Base-by-base conservation (phyloP, 352 stramenopile genomes). In the Phytophthora foliorum region DNA sequence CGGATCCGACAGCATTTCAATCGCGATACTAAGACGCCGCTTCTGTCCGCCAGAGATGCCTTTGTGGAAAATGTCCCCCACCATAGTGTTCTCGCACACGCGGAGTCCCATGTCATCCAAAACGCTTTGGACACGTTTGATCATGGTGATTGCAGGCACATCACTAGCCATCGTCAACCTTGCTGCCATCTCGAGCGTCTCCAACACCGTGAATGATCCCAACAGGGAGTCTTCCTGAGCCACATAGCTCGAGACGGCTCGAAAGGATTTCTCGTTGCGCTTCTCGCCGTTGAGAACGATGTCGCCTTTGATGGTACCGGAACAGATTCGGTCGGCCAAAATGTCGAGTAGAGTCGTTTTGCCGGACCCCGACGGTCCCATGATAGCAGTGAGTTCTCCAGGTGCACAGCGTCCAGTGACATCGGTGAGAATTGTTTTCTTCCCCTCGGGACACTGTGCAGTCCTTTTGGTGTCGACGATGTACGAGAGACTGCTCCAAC, bases 1-100 rank as follows among this genome's bases (percentile, higher is more conserved):
- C 34, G 97, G 97, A 57, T 98, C 97, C 0, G 91, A 87, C 1
- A 98, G 81, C 55, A 99, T 78, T 78, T 99, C 94, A 44, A 97
- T 78, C 8, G 84, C 97, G 67, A 99, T 98, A n/a, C 91, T 94
- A 31, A 98, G 79, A 4, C 96, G 81, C 53, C 98, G 97, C 53
- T 89, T 87, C 69, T 99, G 79, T 85, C 92, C 80, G 82, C 92
- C 74, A 1, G 83, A 92, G 45, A 98, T 82, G 0, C 90, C 92
- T 63, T 94, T 90, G 59, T 85, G 77, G 57, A 97, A 96, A 7
- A 95, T 73, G 55, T 94, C 90, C 14, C 90, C 92, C 0, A 97
- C 84, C 48, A 78, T 75, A 6, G 89, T 93, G 46, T 77, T 61
- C 22, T 75, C 64, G 27, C 79, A 92, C 4, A 69, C 74, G 11